Percentiles rank a stretch among this genome's conserved stretches.
These are phyloP conservation scores for Thielaviopsis punctulata DNA, from an alignment of 2,329 filamentous ascomycete genomes.

Conservation along the genomic window DNA sequence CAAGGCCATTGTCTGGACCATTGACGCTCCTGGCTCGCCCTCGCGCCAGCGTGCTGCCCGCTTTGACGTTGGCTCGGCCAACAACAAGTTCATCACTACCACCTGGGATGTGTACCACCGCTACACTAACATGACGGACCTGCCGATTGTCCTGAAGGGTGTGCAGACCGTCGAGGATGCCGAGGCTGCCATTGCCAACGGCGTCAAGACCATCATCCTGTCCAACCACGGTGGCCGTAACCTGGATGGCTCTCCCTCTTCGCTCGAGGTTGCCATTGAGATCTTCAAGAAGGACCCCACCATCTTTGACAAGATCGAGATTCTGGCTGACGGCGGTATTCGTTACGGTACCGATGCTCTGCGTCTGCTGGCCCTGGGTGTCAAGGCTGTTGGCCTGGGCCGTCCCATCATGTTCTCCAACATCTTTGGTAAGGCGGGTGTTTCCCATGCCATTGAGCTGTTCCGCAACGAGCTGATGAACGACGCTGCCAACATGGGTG, in stretches of 20 bases:
- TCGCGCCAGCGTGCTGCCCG: slow-evolving; percentile 22
- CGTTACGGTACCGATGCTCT: slow-evolving; percentile 26
- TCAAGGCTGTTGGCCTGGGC: slow-evolving; percentile 29
- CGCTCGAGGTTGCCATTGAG: slow-evolving; percentile 20
- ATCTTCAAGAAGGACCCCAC: slow-evolving; percentile 16
- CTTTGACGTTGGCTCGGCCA: slow-evolving; percentile 22
- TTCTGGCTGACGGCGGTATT: slow-evolving; percentile 24
- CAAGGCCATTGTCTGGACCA: slow-evolving; percentile 23
- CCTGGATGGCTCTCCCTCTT: slow-evolving; percentile 21
- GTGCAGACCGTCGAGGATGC: slow-evolving; percentile 25
- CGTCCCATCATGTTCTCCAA: slow-evolving; percentile 25
- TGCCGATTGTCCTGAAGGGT: slow-evolving; percentile 25
- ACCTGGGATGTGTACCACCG: slow-evolving; percentile 12
- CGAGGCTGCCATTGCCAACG: slow-evolving; percentile 20
- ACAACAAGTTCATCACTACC: slow-evolving; percentile 11
- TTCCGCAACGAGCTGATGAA: slow-evolving; percentile 32
- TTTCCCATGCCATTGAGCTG: slow-evolving; percentile 26
- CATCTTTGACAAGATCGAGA: slow-evolving; percentile 15
- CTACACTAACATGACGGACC: slow-evolving; percentile 10
- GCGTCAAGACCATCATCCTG: slow-evolving; percentile 24
- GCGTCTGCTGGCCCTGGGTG: slow-evolving; percentile 27
- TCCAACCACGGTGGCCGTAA: slow-evolving; percentile 28
- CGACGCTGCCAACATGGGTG: slow-evolving; percentile 27
- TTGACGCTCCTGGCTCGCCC: slow-evolving; percentile 16
- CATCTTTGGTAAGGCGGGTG: slow-evolving; percentile 31